phyloP scores from a whole-genome alignment of 768 basidiomycete genomes.

The Trametes elegans region DNA sequence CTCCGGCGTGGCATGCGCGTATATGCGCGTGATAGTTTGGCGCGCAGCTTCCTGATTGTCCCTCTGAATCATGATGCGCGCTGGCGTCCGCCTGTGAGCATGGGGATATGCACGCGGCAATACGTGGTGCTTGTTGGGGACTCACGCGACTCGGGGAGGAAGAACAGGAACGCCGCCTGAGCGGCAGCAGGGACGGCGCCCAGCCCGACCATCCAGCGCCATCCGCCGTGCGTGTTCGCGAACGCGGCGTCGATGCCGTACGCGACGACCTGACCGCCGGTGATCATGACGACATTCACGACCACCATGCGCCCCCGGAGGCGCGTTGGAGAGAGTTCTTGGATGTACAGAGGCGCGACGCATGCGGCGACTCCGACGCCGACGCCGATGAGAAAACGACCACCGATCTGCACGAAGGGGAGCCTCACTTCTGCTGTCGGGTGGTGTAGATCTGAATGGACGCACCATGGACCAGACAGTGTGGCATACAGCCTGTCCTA shows the following conservation, averaged over 20 bases:
- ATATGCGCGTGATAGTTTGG: constrained; percentile 60
- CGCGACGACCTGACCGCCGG: constrained; percentile 75
- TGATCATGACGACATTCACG: constrained; percentile 81
- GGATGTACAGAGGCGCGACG: constrained; percentile 79
- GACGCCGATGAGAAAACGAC: constrained; percentile 71
- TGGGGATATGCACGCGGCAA: neutral
- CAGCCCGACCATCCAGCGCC: constrained; percentile 85
- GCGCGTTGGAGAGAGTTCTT: constrained; percentile 75
- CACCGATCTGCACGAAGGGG: constrained; percentile 48
- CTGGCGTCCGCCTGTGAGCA: constrained; percentile 26
- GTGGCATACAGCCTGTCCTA: constrained; percentile 68
- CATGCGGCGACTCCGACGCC: constrained; percentile 78
- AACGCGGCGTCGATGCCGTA: constrained; percentile 74
- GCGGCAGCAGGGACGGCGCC: constrained; percentile 67
- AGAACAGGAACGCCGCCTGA: constrained; percentile 57
- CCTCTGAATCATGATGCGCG: constrained; percentile 64
- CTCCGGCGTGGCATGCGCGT: constrained; percentile 57
- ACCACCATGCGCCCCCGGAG: constrained; percentile 78
- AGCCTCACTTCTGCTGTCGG: constrained; percentile 31
- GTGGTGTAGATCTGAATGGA: constrained; percentile 48
- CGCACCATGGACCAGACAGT: constrained; percentile 67
- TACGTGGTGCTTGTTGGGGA: constrained; percentile 18
- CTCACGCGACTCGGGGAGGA: constrained; percentile 79
- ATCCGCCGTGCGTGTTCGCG: constrained; percentile 56
- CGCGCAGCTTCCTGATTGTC: constrained; percentile 51